Base-by-base conservation (phyloP, 1,139 yeast species). In the Trichomonascaceae sp. region DNA sequence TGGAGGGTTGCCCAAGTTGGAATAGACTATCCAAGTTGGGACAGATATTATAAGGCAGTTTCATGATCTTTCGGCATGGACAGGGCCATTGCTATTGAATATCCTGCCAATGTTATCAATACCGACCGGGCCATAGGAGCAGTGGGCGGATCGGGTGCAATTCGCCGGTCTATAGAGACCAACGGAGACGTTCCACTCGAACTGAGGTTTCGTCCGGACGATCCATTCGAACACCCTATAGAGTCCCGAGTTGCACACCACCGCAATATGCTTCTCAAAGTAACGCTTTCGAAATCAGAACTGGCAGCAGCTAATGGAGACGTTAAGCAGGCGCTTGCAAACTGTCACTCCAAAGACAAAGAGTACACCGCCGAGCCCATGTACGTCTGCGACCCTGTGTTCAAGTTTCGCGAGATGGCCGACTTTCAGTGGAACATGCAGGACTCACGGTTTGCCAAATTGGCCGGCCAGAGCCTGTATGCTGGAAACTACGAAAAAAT, bases 201-300 rank as follows among this genome's bases (percentile, higher is more conserved):
- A 47, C 62, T 80, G 40, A 51, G 78, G 43, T 61, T 82, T 35
- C 59, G 96, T 35, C 57, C 65, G 26, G 59, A 69, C 6, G 87
- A 76, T 57, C 69, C 76, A 31, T 75, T 79, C 52, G 89, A 81
- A 43, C 98, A 89, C 53, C 95, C 97, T 0, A 62, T 89, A 3
- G 57, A 66, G 56, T 65, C 85, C 41, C 43, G 54, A 16, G 36
- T 46, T 4, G 45, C 52, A 13, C 44, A 45, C n/a, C 63, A 67
- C 33, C 89, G 80, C 44, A 76, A 81, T 40, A 59, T 87, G 2
- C 51, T 89, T 25, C 47, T 87, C 32, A 79, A 78, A 47, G 64
- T 89, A 1, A 66, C 74, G 2, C 61, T 89, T 9, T 92, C 95
- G 2, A 77, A 71, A 48, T 62, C 62, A 18, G 66, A 71, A 20